phyloP scores from a whole-genome alignment of 805 yeast genomes.

The Ogataea allantospora region DNA sequence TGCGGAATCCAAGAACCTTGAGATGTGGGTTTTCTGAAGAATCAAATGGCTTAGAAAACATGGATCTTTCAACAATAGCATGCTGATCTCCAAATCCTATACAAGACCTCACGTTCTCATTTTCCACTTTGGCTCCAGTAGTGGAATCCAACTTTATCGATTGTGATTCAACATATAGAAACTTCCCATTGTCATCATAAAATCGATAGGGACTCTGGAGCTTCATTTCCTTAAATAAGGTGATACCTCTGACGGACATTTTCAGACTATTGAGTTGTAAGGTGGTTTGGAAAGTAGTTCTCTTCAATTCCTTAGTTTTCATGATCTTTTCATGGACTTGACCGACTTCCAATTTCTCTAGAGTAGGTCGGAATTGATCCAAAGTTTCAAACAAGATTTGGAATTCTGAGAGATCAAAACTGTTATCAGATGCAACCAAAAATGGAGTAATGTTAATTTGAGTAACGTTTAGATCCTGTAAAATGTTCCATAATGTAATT shows the following conservation, averaged over 20 bases:
- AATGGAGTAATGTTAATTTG: constrained; percentile 61
- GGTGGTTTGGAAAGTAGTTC: constrained; percentile 62
- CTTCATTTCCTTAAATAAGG: constrained; percentile 56
- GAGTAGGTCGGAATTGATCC: constrained; percentile 31
- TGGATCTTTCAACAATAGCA: constrained; percentile 39
- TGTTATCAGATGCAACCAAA: constrained; percentile 42
- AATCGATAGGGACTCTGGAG: constrained; percentile 50
- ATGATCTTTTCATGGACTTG: constrained; percentile 48
- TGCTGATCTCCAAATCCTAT: constrained; percentile 48
- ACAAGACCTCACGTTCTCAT: constrained; percentile 35
- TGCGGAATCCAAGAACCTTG: constrained; percentile 67
- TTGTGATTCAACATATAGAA: constrained; percentile 50
- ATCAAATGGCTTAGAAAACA: constrained; percentile 34
- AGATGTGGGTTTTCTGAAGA: constrained; percentile 46
- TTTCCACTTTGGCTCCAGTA: constrained; percentile 41
- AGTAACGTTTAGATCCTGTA: constrained; percentile 58
- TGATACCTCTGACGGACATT: constrained; percentile 71
- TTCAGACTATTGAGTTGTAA: constrained; percentile 56
- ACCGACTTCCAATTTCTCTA: constrained; percentile 41
- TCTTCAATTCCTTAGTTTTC: constrained; percentile 57
- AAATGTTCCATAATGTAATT: constrained; percentile 51
- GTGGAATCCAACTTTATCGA: constrained; percentile 38
- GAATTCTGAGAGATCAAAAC: constrained; percentile 49
- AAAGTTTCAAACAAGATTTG: constrained; percentile 24
- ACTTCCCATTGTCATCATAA: constrained; percentile 50